These are phyloP conservation scores for Exophiala bonariae DNA, from an alignment of 2,329 filamentous ascomycete species.

Conservation along the genomic window DNA sequence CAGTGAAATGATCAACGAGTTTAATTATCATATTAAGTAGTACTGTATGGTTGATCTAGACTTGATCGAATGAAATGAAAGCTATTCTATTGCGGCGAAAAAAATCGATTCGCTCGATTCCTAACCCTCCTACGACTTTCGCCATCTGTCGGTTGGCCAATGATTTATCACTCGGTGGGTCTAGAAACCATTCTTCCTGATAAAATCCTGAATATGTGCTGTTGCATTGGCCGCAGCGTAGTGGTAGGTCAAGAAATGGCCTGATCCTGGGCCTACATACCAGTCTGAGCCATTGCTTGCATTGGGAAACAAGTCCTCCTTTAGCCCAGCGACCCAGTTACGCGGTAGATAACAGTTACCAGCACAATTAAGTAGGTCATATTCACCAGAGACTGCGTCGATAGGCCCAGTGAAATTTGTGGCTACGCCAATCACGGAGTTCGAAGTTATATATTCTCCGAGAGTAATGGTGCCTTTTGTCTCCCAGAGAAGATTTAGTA, in stretches of 20 bases:
- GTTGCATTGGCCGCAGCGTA: constrained; percentile 4
- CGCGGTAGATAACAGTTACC: constrained; percentile 7
- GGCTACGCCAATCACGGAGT: too few species aligned
- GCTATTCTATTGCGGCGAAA: too few species aligned
- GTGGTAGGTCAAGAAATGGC: constrained; percentile 9
- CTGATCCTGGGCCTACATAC: constrained; percentile 3
- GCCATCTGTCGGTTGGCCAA: too few species aligned
- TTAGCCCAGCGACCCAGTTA: constrained; percentile 2
- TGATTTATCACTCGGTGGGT: too few species aligned
- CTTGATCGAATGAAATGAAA: too few species aligned
- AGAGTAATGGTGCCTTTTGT: background rate
- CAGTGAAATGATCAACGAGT: too few species aligned
- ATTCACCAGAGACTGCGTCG: constrained; percentile 1
- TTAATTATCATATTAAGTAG: too few species aligned
- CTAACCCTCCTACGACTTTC: too few species aligned
- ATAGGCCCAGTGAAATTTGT: constrained; percentile 6
- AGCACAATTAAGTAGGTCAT: constrained; percentile 9
- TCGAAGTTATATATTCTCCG: constrained; percentile 6
- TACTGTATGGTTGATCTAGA: too few species aligned
- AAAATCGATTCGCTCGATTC: too few species aligned
- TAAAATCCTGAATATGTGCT: constrained; percentile 7
- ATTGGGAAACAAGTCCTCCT: constrained; percentile 1
- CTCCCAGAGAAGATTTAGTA: constrained; percentile 1
- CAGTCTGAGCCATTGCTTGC: constrained; percentile 1
- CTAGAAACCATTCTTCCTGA: constrained; percentile 9